Conservation (phyloP, 768 basidiomycete genomes). For the Xanthoconium stramineum region DNA sequence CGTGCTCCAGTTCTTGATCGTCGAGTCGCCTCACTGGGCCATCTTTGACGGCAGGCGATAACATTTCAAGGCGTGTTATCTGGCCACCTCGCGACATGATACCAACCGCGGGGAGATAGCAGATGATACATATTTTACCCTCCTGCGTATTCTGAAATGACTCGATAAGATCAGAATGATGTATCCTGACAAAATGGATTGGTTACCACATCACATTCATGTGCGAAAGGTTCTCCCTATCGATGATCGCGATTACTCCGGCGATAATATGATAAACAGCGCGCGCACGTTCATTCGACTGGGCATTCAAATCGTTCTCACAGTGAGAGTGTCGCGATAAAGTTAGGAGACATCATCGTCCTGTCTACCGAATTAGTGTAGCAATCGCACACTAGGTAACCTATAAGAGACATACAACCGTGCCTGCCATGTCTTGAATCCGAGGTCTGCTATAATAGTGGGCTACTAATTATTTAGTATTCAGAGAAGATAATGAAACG, state of each 20-base stretch:
- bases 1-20: too few species aligned
- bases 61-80: constrained; percentile 19
- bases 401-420: constrained; percentile 45
- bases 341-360: constrained; percentile 57
- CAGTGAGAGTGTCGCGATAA: constrained; percentile 47
- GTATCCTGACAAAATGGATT: constrained; percentile 43
- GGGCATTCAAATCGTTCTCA: constrained; percentile 50
- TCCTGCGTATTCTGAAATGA: too few species aligned
- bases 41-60: too few species aligned
- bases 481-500: not conserved
- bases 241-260: constrained; percentile 49
- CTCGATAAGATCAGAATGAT: constrained; percentile 48
- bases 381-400: not conserved
- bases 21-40: too few species aligned
- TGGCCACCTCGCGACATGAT: too few species aligned
- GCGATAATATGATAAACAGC: constrained; percentile 49
- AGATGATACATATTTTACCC: too few species aligned
- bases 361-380: constrained; percentile 25
- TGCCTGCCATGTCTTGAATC: constrained; percentile 58
- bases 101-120: too few species aligned
- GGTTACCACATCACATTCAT: not conserved
- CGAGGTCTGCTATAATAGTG: constrained; percentile 55
- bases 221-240: constrained; percentile 27
- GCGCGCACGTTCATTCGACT: constrained; percentile 44
- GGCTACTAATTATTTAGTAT: constrained; percentile 35